Base-by-base conservation (phyloP, 2,329 filamentous ascomycete genomes). In the Calonectria fujianensis region DNA sequence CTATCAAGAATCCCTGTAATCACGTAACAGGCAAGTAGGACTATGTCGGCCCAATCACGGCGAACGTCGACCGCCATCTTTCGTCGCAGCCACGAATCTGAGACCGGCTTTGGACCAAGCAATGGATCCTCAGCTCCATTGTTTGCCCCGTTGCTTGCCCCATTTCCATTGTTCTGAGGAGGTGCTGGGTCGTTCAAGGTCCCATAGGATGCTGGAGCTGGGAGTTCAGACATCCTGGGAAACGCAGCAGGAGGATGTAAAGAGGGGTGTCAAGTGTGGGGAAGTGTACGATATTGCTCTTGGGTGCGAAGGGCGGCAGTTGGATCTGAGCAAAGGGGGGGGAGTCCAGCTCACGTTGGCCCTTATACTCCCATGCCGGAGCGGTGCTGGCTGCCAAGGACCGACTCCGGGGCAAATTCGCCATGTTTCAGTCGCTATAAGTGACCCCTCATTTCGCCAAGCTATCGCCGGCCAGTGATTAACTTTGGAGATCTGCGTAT, bases 1-100 rank as follows among this genome's bases (percentile, higher is more conserved):
- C 93, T 95, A 84, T 96, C 94, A 10, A 95, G 89, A 14, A 96
- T 87, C 5, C 94, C 94, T 0, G 94, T 96, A 82, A 96, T 93
- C 76, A 94, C 85, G 82, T 96, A 96, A 85, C 93, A 95, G 35
- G 91, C 86, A 5, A 96, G 86, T 50, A 96, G 88, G 27, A 95
- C 86, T 1, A 94, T 76, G 80, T 96, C 94, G 18, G 92, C 91
- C 88, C 92, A 90, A 57, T 90, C 87, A 35, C 92, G 91, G 39
- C 78, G 78, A 39, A 80, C 77, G 70, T 81, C 79, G 27, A 78
- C 75, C 35, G 65, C 57, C 67, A 81, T 74, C 68, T 71, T 75
- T 27, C 72, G 59, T 8, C 73, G 75, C 74, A 75, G 48, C 79
- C 79, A 80, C 35, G 76, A 79, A 35, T 63, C 64, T 27, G 72